These are phyloP conservation scores for Lachancea waltii DNA, from an alignment of 805 yeast genomes.

Conservation along the genomic window DNA sequence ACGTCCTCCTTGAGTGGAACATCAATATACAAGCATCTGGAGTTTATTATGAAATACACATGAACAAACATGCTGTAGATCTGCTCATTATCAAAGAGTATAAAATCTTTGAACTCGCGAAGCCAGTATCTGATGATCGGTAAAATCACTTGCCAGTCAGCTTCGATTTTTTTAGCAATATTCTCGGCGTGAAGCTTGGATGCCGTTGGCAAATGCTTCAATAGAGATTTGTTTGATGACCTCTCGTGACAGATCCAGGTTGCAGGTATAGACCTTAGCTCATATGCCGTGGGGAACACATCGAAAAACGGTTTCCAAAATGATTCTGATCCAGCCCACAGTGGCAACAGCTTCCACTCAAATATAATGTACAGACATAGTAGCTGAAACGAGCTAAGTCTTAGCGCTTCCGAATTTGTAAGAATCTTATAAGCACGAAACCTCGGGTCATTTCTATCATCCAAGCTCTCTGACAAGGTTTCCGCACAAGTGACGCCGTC, in stretches of 20 bases:
- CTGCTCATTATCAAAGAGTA: not conserved
- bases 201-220: slow-evolving; percentile 40
- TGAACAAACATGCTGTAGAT: slow-evolving; percentile 40
- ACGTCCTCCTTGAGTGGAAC: slow-evolving; percentile 46
- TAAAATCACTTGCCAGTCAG: slow-evolving; percentile 40
- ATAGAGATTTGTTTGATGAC: slow-evolving; percentile 24
- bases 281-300: slow-evolving; percentile 52
- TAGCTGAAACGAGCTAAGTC: slow-evolving; percentile 54
- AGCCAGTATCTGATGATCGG: slow-evolving; percentile 24
- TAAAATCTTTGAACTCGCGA: slow-evolving; percentile 3
- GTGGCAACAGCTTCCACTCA: slow-evolving; percentile 26
- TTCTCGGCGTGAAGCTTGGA: slow-evolving; percentile 36
- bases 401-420: slow-evolving; percentile 32
- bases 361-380: slow-evolving; percentile 39
- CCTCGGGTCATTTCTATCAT: slow-evolving; percentile 19
- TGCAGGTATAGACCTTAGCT: slow-evolving; percentile 54
- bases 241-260: slow-evolving; percentile 42
- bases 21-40: slow-evolving; percentile 81
- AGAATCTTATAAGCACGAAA: slow-evolving; percentile 31
- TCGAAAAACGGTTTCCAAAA: slow-evolving; percentile 67
- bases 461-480: no score
- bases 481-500: slow-evolving; percentile 5
- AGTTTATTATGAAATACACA: slow-evolving; percentile 84
- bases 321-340: slow-evolving; percentile 30
- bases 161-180: slow-evolving; percentile 38